phyloP scores from a whole-genome alignment of 495 filamentous ascomycete species.

The Staphylotrichum longicolle region DNA sequence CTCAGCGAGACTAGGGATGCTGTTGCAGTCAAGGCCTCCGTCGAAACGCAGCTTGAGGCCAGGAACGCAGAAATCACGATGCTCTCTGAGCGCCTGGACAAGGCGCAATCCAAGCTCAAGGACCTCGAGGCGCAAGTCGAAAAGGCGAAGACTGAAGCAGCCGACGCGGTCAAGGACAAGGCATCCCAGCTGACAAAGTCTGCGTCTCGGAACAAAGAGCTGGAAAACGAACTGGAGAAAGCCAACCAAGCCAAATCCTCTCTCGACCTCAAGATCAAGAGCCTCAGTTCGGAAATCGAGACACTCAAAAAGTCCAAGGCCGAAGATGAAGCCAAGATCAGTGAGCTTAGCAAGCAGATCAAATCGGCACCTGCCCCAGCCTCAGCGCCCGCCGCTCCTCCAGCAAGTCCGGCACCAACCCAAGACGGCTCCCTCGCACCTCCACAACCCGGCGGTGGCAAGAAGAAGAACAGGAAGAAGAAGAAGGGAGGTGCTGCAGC shows the following conservation, averaged over 20 bases:
- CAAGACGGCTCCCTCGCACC: constrained; percentile 14
- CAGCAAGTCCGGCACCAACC: constrained; percentile 21
- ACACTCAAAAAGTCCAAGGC: constrained; percentile 37
- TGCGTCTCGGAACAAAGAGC: constrained; percentile 36
- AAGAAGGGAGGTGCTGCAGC: constrained; percentile 66
- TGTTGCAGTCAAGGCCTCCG: constrained; percentile 52
- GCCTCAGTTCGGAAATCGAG: constrained; percentile 39
- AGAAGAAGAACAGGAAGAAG: constrained; percentile 89
- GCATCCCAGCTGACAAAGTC: constrained; percentile 32
- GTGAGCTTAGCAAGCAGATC: constrained; percentile 38
- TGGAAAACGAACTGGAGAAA: constrained; percentile 36
- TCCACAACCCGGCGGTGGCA: constrained; percentile 40
- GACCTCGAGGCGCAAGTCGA: constrained; percentile 53
- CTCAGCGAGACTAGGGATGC: constrained; percentile 56
- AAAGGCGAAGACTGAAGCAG: constrained; percentile 31
- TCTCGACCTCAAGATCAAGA: constrained; percentile 34
- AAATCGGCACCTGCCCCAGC: constrained; percentile 21
- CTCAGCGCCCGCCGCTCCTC: constrained; percentile 11
- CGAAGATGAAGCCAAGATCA: constrained; percentile 34
- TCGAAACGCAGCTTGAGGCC: constrained; percentile 50
- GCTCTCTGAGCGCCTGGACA: constrained; percentile 53
- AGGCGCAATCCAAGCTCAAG: constrained; percentile 49
- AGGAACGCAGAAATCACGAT: constrained; percentile 46
- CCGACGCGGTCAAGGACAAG: constrained; percentile 41
- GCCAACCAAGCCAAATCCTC: constrained; percentile 33